Evolutionary conservation across 2,329 filamentous ascomycete genomes (phyloP), one percentile per base, ranked within the genome.

Genomic region (Calonectria naviculata): DNA sequence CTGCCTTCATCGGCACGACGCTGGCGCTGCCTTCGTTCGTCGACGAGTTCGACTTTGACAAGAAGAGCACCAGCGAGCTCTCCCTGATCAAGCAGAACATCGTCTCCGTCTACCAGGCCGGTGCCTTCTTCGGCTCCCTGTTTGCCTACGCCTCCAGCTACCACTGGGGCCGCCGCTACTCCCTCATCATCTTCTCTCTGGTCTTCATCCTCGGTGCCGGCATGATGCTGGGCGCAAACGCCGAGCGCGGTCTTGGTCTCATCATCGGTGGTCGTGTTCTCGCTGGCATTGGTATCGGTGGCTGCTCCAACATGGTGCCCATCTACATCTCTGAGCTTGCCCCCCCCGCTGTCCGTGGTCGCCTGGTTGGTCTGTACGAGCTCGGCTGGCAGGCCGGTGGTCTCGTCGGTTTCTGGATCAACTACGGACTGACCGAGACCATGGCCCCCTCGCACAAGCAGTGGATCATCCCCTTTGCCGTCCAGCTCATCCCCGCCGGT

Each of bases 101-200:
- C 72, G 93, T 95, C 63, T 95, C 92, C 29, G 89, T 93, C 65
- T 95, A 94, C 84, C 94, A 96, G 82, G 94, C 94, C 12, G 94
- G 94, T 70, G 93, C 93, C 71, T 95, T 97, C 85, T 95, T 96
- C 76, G 94, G 94, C 62, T 90, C 92, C n/a, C 84, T 95, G 46
- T 88, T 89, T 71, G 93, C 91, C 68, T 95, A 93, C 75, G 87
- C 85, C 10, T 88, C 90, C 38, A 91, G 89, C 34, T 91, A 93
- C 84, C 93, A 89, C 80, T 84, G 92, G 72, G 93, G 93, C 31
- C 89, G 93, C 26, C 90, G 89, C 77, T 89, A 87, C 79, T 92
- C 90, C 26, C 85, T 95, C 3, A 84, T 91, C 73, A 73, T 91
- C 56, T 93, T 92, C 79, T 83, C 87, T 2, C 65, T 88, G 38